phyloP scores from a whole-genome alignment of 169 alveolate species.

The Eimeria tenella region DNA sequence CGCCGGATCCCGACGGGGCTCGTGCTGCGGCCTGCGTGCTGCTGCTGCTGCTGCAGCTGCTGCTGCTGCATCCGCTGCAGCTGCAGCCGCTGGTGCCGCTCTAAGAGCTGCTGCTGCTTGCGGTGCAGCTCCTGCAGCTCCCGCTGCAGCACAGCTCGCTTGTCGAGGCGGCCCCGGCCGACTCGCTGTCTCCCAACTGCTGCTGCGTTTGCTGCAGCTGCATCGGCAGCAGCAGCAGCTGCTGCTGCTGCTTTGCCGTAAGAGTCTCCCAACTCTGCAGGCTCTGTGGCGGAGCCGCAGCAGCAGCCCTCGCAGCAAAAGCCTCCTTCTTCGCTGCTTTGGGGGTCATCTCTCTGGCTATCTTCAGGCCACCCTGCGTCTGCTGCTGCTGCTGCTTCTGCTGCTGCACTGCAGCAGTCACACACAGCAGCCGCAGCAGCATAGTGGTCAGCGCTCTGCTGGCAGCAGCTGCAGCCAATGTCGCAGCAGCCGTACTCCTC shows the following conservation, averaged over 20 bases:
- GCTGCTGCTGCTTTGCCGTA: not conserved
- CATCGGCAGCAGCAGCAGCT: not conserved
- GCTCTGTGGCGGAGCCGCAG: not conserved
- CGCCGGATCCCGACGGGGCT: not conserved
- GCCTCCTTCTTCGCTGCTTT: not conserved
- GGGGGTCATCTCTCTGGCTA: not conserved
- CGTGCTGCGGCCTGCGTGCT: not conserved
- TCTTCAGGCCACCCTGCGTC: not conserved
- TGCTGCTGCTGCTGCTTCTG: not conserved
- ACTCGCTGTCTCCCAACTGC: too few species aligned
- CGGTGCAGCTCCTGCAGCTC: slow-evolving; percentile 1
- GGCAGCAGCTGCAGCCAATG: not conserved
- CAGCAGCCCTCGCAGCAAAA: not conserved
- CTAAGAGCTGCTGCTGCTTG: not conserved
- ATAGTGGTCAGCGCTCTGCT: not conserved
- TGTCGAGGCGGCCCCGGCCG: not conserved
- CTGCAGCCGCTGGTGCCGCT: not conserved
- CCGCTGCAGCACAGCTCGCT: not conserved
- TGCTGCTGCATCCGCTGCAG: not conserved
- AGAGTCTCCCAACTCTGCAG: not conserved
- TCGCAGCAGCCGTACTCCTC: not conserved
- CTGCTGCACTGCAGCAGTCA: not conserved
- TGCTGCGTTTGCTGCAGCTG: too few species aligned
- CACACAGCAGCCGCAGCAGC: not conserved
- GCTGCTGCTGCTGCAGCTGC: not conserved